A percentile compares a stretch with the other conserved stretches of the same genome.
These are phyloP conservation scores for Fusarium dimerum DNA, from an alignment of 2,329 filamentous ascomycete genomes.

Conservation along the genomic window DNA sequence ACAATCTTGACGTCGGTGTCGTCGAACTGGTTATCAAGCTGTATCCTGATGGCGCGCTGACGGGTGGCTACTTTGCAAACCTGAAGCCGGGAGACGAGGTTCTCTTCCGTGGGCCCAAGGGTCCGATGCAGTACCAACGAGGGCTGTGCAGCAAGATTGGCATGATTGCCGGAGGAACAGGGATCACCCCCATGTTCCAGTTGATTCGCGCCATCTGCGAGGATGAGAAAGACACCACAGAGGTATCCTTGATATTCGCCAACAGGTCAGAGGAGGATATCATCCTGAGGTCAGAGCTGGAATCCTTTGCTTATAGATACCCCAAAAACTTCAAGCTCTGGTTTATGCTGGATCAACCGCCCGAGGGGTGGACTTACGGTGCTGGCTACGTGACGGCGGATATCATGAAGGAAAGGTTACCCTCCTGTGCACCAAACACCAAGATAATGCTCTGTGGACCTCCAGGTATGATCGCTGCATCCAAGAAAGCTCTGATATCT, in stretches of 20 bases:
- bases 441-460: neutral
- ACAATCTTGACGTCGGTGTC: constrained; percentile 81
- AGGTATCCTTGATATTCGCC: constrained; percentile 92
- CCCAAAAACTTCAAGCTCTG: neutral
- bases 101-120: constrained; percentile 89
- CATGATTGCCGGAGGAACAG: constrained; percentile 97
- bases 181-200: constrained; percentile 97
- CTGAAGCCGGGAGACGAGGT: constrained; percentile 81
- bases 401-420: neutral
- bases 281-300: constrained; percentile 84
- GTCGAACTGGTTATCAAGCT: constrained; percentile 97
- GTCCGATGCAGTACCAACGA: constrained; percentile 91
- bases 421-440: neutral
- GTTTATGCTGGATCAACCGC: neutral
- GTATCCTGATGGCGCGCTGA: constrained; percentile 95
- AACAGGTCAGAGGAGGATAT: constrained; percentile 93
- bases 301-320: constrained; percentile 56
- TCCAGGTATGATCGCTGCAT: neutral
- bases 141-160: constrained; percentile 95
- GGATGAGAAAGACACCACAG: constrained; percentile 77
- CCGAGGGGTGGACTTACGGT: neutral
- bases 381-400: neutral
- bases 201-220: constrained; percentile 85
- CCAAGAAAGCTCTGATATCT: neutral
- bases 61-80: constrained; percentile 74